phyloP scores from a whole-genome alignment of 2,329 filamentous ascomycete species.

The Stagonosporopsis tanaceti region DNA sequence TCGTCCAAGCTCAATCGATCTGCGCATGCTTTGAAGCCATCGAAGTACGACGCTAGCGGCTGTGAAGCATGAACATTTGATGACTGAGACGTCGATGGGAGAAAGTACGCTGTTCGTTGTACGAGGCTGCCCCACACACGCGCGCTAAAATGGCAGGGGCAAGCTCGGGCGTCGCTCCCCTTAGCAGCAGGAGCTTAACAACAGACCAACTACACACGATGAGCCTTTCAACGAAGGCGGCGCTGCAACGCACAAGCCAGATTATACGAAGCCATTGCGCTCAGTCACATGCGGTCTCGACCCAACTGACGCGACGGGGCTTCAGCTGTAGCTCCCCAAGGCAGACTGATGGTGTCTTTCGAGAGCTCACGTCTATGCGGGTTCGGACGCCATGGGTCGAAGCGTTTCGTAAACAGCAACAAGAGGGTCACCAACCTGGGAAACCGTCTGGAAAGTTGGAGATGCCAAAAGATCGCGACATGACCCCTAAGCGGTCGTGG shows the following conservation, averaged over 20 bases:
- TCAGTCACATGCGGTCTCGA: neutral
- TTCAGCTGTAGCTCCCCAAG: constrained; percentile 38
- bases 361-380: constrained; percentile 55
- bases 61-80: neutral
- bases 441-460: constrained; percentile 44
- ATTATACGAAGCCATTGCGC: constrained; percentile 14
- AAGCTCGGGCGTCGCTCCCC: constrained; percentile 31
- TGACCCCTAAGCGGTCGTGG: constrained; percentile 71
- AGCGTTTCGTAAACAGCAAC: constrained; percentile 64
- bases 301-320: constrained; percentile 16
- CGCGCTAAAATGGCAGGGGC: constrained; percentile 22
- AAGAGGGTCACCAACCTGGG: constrained; percentile 41
- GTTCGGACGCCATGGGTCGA: constrained; percentile 74
- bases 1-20: constrained; percentile 44
- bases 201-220: constrained; percentile 27
- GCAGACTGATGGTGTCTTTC: constrained; percentile 66
- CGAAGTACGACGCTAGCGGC: constrained; percentile 8
- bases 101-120: constrained; percentile 8
- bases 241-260: constrained; percentile 28
- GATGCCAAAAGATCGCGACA: constrained; percentile 59
- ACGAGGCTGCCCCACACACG: constrained; percentile 28
- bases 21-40: constrained; percentile 31
- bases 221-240: constrained; percentile 28
- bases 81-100: constrained; percentile 7
- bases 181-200: constrained; percentile 11